Evolutionary conservation across 108 stramenopile genomes (phyloP), one percentile per base, ranked within the genome.

Genomic region (Cyclotella baltica): DNA sequence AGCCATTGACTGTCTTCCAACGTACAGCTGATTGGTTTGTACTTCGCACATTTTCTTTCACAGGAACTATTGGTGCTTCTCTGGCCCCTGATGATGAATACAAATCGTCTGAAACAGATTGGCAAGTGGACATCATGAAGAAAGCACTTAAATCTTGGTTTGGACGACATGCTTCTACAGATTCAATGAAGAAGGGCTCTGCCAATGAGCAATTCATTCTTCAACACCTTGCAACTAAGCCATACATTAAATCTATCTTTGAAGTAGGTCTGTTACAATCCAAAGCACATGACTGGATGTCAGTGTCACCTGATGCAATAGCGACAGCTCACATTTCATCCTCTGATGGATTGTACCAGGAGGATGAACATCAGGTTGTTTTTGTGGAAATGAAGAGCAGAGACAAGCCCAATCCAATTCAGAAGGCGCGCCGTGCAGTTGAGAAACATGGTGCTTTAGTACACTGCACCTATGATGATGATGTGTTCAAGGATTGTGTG

Each of bases 381-480:
- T 48, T 27, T 46, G 66, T 67, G n/a, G 66, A 67, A 67, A 67
- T 67, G 5, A 67, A 67, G 27, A 67, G 38, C 20, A 27, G 66
- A 27, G 18, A 31, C n/a, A 48, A 22, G 22, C 29, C 25, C 8
- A 28, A 6, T 20, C 8, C 66, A 27, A 67, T 67, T 46, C 11
- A 27, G n/a, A 5, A 67, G 36, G 38, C 66, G 40, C 23, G 27
- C 11, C 15, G 6, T 4, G 66, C 66, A 67, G 22, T 15, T 9
- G 46, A 67, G 4, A 9, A 46, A 13, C 19, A 46, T 20, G 66
- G 66, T 40, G 27, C 28, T 13, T 20, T 67, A 4, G 66, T 67
- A 13, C 8, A 31, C 23, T 67, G 66, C 20, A 13, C 13, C 22
- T 67, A 67, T 28, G 66, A 46, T 9, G 20, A 20, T 67, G 66